Percentiles rank a stretch among this genome's conserved stretches.
These are phyloP conservation scores for Ganoderma lucidum DNA, from an alignment of 1,284 basidiomycete species.

Conservation along the genomic window DNA sequence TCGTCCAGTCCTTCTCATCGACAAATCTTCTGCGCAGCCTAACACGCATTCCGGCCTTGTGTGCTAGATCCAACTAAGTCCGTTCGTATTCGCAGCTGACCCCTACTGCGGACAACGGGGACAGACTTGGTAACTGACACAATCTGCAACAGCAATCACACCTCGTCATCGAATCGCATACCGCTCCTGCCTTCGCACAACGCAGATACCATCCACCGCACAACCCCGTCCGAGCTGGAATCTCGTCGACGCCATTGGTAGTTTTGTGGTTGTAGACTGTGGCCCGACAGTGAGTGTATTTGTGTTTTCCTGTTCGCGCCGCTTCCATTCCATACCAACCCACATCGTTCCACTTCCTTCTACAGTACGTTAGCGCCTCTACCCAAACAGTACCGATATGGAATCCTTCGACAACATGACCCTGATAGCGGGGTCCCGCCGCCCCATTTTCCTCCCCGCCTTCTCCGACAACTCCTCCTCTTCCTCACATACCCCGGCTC, in stretches of 20 bases:
- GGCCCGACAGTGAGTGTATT: slow-evolving; percentile 14
- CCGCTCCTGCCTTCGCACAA: neutral
- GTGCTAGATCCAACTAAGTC: slow-evolving; percentile 10
- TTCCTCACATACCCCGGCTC: slow-evolving; percentile 25
- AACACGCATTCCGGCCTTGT: neutral
- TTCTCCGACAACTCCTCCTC: slow-evolving; percentile 21
- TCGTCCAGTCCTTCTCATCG: neutral
- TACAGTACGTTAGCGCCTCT: neutral
- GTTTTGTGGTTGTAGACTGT: slow-evolving; percentile 8
- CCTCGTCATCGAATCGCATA: neutral
- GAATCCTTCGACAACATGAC: slow-evolving; percentile 28
- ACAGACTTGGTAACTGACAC: slow-evolving; percentile 7
- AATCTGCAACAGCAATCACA: slow-evolving; percentile 10
- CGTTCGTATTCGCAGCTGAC: slow-evolving; percentile 6
- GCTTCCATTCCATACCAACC: slow-evolving; percentile 4
- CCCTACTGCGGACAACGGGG: neutral
- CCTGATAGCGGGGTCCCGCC: slow-evolving; percentile 30
- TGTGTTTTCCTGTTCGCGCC: neutral
- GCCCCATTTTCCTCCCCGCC: slow-evolving; percentile 28
- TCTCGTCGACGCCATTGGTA: neutral
- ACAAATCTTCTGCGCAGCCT: neutral
- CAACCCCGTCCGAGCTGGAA: neutral
- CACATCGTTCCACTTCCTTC: neutral
- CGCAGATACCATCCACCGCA: neutral
- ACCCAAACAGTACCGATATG: slow-evolving; percentile 16